These are phyloP conservation scores for Juglanconis sp. DNA, from an alignment of 2,329 filamentous ascomycete species.

Conservation along the genomic window DNA sequence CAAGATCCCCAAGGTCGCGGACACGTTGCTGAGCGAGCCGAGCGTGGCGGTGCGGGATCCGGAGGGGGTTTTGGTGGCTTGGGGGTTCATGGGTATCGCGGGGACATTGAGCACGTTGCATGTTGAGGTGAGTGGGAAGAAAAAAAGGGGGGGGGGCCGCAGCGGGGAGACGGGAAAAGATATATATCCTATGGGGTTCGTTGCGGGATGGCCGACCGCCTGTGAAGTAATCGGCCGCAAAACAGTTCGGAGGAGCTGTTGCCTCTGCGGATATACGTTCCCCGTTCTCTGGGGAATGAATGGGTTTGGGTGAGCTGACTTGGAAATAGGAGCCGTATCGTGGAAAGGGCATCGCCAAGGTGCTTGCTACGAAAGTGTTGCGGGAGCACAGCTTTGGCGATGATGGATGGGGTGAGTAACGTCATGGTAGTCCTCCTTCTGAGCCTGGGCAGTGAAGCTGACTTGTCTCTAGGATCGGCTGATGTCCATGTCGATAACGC, in stretches of 20 bases:
- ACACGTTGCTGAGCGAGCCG: constrained; percentile 42
- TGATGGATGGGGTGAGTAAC: constrained; percentile 44
- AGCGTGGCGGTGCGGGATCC: constrained; percentile 44
- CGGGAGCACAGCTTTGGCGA: constrained; percentile 46
- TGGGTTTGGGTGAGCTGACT: not conserved
- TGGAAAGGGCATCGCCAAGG: constrained; percentile 60
- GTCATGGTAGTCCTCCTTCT: not conserved
- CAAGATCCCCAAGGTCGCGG: constrained; percentile 52
- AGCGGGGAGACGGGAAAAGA: no score
- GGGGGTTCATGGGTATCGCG: constrained; percentile 56
- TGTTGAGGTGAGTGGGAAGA: constrained; percentile 22
- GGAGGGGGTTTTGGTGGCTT: constrained; percentile 54
- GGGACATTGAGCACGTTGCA: constrained; percentile 24
- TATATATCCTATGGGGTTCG: no score
- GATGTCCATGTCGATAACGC: constrained; percentile 62
- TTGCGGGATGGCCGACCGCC: no score
- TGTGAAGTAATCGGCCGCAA: no score
- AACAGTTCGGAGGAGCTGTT: no score
- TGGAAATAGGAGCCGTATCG: constrained; percentile 48
- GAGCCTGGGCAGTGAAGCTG: not conserved
- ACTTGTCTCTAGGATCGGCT: constrained; percentile 39
- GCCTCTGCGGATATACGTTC: no score
- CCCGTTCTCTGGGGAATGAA: no score
- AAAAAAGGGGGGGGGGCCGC: not conserved
- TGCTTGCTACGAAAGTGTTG: constrained; percentile 56